These are phyloP conservation scores for Magnaporthiopsis rhizophila DNA, from an alignment of 2,329 filamentous ascomycete species.

Conservation along the genomic window DNA sequence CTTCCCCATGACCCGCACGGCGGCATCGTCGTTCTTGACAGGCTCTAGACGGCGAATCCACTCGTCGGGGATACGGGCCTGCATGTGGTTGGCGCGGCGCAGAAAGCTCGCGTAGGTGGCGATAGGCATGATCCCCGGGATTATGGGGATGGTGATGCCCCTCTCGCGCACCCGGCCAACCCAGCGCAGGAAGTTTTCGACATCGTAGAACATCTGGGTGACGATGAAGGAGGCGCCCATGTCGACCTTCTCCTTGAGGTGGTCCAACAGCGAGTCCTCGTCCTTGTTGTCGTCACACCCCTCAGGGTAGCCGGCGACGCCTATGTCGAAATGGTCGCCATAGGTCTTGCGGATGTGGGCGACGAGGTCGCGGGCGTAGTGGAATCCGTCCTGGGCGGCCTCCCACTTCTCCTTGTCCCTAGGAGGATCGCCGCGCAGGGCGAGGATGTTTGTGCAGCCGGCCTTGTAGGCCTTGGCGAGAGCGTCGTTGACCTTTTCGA, in stretches of 20 bases:
- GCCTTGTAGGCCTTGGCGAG: conserved; percentile 84
- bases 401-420: conserved; percentile 92
- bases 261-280: conserved; percentile 75
- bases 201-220: conserved; percentile 99
- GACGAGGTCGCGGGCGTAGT: conserved; percentile 83
- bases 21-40: conserved; percentile 92
- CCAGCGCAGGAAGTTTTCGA: conserved; percentile 90
- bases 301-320: conserved; percentile 93
- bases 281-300: conserved; percentile 90
- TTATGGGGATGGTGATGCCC: conserved; percentile 64
- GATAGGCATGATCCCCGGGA: conserved; percentile 91
- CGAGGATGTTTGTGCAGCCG: conserved; percentile 95
- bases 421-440: conserved; percentile 86
- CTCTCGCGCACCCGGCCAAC: conserved; percentile 75
- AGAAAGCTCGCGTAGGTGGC: conserved; percentile 92
- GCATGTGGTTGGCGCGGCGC: conserved; percentile 83
- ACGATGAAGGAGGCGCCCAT: conserved; percentile 90
- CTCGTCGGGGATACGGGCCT: conserved; percentile 69
- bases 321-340: conserved; percentile 91
- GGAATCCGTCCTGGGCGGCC: conserved; percentile 77
- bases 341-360: conserved; percentile 69
- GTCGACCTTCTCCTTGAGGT: conserved; percentile 96
- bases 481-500: conserved; percentile 82
- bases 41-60: conserved; percentile 83
- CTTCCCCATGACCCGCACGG: conserved; percentile 84